These are phyloP conservation scores for Annulohypoxylon truncatum DNA, from an alignment of 2,329 filamentous ascomycete genomes.

Conservation along the genomic window DNA sequence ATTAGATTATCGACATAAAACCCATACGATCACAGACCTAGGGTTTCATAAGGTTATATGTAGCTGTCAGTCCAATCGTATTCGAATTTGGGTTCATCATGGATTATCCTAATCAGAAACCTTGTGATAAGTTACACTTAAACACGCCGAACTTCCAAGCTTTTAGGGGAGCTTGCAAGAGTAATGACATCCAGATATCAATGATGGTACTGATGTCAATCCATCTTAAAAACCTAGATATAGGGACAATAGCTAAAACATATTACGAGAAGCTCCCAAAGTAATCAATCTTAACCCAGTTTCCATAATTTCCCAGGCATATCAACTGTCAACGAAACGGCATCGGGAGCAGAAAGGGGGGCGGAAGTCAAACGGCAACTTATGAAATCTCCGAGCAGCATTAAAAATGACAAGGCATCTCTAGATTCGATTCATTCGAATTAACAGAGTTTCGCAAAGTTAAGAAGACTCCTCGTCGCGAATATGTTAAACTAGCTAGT, in stretches of 20 bases:
- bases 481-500: conserved; percentile 2
- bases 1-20: no score
- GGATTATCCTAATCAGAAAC: no score
- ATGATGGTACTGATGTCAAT: neutral
- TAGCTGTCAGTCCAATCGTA: no score
- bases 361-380: neutral
- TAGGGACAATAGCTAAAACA: neutral
- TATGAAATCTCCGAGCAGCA: neutral
- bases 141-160: neutral
- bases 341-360: neutral
- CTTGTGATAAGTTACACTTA: no score
- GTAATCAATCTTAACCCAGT: neutral
- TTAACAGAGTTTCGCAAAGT: neutral
- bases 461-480: neutral
- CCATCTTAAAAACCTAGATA: neutral
- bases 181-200: neutral
- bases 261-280: neutral
- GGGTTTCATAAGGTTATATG: no score
- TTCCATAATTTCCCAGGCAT: neutral
- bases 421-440: neutral
- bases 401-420: neutral
- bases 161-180: neutral
- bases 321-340: neutral
- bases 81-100: no score
- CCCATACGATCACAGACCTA: no score